phyloP scores from a whole-genome alignment of 2,329 filamentous ascomycete genomes.

The Fusarium sp. region DNA sequence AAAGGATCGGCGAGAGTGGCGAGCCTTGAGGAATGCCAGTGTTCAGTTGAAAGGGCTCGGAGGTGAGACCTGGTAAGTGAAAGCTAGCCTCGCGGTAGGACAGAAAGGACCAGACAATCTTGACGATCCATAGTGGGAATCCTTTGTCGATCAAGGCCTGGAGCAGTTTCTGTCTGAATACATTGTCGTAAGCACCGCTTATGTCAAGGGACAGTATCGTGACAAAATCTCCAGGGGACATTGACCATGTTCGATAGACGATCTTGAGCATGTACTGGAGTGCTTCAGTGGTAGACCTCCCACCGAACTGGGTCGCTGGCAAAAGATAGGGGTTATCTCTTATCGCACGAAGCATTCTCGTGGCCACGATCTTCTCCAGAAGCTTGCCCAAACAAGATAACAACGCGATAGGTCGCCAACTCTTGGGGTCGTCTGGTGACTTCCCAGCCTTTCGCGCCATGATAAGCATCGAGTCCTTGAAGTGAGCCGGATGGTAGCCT shows the following conservation, averaged over 20 bases:
- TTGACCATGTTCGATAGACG: conserved; percentile 14
- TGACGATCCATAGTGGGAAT: conserved; percentile 16
- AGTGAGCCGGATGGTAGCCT: conserved; percentile 7
- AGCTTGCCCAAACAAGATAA: conserved; percentile 22
- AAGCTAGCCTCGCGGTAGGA: conserved; percentile 11
- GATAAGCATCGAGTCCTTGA: conserved; percentile 19
- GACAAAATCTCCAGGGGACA: not conserved
- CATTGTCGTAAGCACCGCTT: conserved; percentile 17
- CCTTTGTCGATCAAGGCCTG: conserved; percentile 1
- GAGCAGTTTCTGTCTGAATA: conserved; percentile 13
- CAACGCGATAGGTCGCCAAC: conserved; percentile 23
- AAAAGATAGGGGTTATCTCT: not conserved
- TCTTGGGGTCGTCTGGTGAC: not conserved
- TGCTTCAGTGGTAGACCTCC: conserved; percentile 17
- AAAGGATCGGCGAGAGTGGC: conserved; percentile 22
- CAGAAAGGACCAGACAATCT: conserved; percentile 14
- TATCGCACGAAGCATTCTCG: not conserved
- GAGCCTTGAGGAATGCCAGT: conserved; percentile 35
- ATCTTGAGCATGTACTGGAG: conserved; percentile 13
- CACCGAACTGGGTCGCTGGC: conserved; percentile 9
- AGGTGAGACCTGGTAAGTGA: conserved; percentile 12
- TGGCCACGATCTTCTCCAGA: conserved; percentile 21
- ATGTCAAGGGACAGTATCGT: conserved; percentile 21
- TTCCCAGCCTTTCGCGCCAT: conserved; percentile 13
- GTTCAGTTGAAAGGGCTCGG: not conserved